phyloP scores from a whole-genome alignment of 1,284 basidiomycete genomes.

The Pterulicium gracile region DNA sequence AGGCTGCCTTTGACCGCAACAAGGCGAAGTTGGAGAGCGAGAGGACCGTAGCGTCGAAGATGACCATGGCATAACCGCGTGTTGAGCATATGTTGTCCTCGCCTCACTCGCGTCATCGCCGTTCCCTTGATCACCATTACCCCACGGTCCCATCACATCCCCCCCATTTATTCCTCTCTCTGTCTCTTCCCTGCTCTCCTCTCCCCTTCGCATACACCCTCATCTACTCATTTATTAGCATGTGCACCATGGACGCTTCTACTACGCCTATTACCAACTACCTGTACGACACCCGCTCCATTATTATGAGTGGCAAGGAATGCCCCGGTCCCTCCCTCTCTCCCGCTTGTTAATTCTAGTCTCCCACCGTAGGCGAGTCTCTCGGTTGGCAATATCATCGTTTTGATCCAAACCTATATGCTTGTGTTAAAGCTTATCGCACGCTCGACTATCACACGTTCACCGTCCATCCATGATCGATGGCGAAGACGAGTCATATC shows the following conservation, averaged over 20 bases:
- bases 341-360: neutral
- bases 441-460: no score
- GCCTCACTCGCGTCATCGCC: neutral
- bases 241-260: conserved; percentile 1
- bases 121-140: neutral
- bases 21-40: conserved; percentile 79
- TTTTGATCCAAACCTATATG: no score
- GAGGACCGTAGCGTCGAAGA: conserved; percentile 76
- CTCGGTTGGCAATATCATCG: no score
- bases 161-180: neutral
- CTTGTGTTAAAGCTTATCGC: no score
- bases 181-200: neutral
- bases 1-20: conserved; percentile 78
- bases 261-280: neutral
- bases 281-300: conserved; percentile 5
- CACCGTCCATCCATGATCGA: no score
- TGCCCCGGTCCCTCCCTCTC: no score
- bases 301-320: conserved; percentile 4
- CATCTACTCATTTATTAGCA: neutral
- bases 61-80: conserved; percentile 57
- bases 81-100: neutral
- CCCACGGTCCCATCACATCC: neutral
- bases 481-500: no score
- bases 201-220: neutral
- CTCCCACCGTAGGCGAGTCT: no score